phyloP scores from a whole-genome alignment of 1,284 basidiomycete genomes.

The Grifola frondosa region DNA sequence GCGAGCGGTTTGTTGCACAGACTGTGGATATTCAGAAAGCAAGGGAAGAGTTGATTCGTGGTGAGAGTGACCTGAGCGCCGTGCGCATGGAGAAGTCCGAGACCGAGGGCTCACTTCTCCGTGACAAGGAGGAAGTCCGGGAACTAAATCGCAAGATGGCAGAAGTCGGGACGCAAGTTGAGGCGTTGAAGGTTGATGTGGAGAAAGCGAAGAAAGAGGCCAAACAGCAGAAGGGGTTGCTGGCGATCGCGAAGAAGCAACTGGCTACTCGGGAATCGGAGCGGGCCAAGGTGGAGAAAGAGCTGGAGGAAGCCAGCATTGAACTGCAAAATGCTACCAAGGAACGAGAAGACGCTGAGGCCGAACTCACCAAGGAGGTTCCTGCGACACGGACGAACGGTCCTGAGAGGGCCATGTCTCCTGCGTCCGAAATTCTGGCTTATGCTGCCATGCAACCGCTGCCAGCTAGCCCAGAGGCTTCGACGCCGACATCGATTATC shows the following conservation, averaged over 20 bases:
- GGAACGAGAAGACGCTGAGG: conserved; percentile 60
- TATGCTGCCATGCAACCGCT: conserved; percentile 69
- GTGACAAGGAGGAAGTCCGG: conserved; percentile 94
- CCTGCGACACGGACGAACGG: conserved; percentile 26
- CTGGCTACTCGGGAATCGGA: conserved; percentile 83
- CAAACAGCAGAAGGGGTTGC: conserved; percentile 92
- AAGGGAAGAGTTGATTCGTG: conserved; percentile 81
- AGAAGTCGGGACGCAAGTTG: conserved; percentile 77
- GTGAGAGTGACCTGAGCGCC: conserved; percentile 91
- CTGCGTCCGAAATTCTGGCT: conserved; percentile 47
- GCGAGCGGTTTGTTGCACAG: conserved; percentile 74
- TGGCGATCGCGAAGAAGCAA: conserved; percentile 96
- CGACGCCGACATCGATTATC: conserved; percentile 33
- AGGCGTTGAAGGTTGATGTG: conserved; percentile 69
- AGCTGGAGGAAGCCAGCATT: conserved; percentile 62
- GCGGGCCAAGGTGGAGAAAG: conserved; percentile 68
- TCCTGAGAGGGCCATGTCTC: conserved; percentile 34
- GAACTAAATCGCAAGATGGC: conserved; percentile 83
- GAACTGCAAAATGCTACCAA: conserved; percentile 54
- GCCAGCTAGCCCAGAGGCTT: conserved; percentile 63
- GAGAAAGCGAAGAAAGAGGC: conserved; percentile 94
- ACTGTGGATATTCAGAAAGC: conserved; percentile 73
- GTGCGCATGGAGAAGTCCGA: conserved; percentile 90
- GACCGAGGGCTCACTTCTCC: conserved; percentile 82
- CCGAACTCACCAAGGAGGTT: conserved; percentile 42